Base-by-base conservation (phyloP, 148 eudicot genomes). In the Rhododendron williamsianum region DNA sequence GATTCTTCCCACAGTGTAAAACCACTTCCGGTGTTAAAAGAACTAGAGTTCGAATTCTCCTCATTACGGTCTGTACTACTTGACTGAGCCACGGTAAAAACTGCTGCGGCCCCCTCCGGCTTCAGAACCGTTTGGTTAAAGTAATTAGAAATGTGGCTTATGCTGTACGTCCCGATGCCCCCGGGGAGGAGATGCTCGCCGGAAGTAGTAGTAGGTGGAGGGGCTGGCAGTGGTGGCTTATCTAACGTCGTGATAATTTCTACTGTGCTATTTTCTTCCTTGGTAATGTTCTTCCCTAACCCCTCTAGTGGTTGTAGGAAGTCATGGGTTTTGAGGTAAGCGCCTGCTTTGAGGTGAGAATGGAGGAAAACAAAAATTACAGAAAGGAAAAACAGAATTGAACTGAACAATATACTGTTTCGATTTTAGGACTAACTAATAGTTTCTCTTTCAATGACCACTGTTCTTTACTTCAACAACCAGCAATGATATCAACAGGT, bases 1-100 rank as follows among this genome's bases (percentile, higher is more conserved):
- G 97, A 91, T 86, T 97, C 99, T 84, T 95, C 98, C 98, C 98
- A 97, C 86, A 97, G 84, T 2, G 95, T 92, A 93, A 97, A 97
- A 82, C 93, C 93, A 87, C 97, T 91, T 79, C 98, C 97, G 0
- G 95, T 85, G 84, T 94, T 71, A 30, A 71, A 92, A 63, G 97
- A 94, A 86, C 95, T 93, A 84, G 92, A 87, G 82, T 92, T 93
- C 21, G 98, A 94, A 87, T 92, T 94, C 38, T 91, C 93, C 45
- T 93, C 98, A 72, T 92, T 91, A 83, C 86, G 90, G 36, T 89
- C 91, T 72, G 88, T 88, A 86, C 94, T 91, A 85, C 92, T 91
- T 35, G 88, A 89, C 80, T 90, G 91, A 77, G 91, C 87, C 81
- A 85, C 91, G 36, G 93, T 56, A 60, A 86, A 88, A 38, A 93